Evolutionary conservation across 192 early-diverging fungal genomes (phyloP), one percentile per base, ranked within the genome.

Genomic region (Coemansia sp.): DNA sequence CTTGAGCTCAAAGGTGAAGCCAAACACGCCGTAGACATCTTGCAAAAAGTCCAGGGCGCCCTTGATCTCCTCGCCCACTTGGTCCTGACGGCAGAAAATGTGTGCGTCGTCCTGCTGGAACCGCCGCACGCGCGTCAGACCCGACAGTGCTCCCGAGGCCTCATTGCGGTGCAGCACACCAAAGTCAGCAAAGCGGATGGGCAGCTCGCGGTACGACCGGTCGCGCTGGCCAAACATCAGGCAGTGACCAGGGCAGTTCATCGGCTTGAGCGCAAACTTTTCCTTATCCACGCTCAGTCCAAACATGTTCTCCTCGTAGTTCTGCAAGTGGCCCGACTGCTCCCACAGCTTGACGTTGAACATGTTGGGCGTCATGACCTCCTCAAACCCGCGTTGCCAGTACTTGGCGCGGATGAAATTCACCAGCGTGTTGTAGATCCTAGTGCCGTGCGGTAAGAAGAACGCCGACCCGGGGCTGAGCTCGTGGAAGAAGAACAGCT

Each of bases 21-120:
- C 96, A 87, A 99, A 97, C 53, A 96, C 85, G 34, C 92, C 89
- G 76, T 99, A 99, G 38, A 97, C 85, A 66, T 94, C 86, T 69
- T 89, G 86, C 72, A 99, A 75, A 76, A 99, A 98, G 67, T 95
- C 91, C 34, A 99, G 88, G 59, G 86, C 88, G 29, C 85, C 78
- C 27, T 86, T 86, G 84, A 99, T 97, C 86, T 99, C 97, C 34
- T 66, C 58, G 58, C 86, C 85, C 37, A 97, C 83, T 87, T 98
- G 96, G 66, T 93, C 93, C 19, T 90, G 77, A 21, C 87, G 85
- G 85, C 96, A 98, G 85, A 99, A 99, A 67, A 99, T 97, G 72
- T 99, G 97, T 37, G 97, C 96, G 87, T 99, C 97, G 74, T 99
- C 97, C 78, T 99, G 97, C 77, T 97, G 95, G 92, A 99, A 99